Conservation (phyloP, 345 rosid genomes). For the Populus deltoides region DNA sequence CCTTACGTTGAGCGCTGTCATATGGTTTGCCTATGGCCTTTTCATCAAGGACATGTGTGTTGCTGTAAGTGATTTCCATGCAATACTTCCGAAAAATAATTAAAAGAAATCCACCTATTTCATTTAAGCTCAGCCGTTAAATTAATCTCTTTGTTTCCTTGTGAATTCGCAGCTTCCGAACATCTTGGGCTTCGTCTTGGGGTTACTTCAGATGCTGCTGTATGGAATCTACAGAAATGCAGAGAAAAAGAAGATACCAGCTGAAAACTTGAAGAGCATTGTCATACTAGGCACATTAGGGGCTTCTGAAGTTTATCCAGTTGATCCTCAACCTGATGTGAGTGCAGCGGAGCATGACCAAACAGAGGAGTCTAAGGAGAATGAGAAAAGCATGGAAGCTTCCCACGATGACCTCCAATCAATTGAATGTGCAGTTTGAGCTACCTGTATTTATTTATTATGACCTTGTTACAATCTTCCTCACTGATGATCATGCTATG, state of each 20-base stretch:
- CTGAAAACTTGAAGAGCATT: constrained; percentile 27
- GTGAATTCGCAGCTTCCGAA: constrained; percentile 58
- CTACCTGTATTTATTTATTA: neutral
- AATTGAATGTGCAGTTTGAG: constrained; percentile 33
- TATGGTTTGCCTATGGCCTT: constrained; percentile 83
- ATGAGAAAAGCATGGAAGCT: constrained; percentile 21
- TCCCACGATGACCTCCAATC: constrained; percentile 11
- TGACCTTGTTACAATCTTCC: neutral
- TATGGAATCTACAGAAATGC: constrained; percentile 52
- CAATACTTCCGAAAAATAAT: neutral
- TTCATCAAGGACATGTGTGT: constrained; percentile 56
- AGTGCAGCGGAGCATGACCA: neutral
- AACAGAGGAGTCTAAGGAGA: neutral
- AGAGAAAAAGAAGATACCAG: constrained; percentile 13
- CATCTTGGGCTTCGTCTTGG: constrained; percentile 63
- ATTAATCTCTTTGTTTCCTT: neutral
- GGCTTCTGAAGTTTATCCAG: constrained; percentile 28
- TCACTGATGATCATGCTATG: neutral
- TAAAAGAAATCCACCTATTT: neutral
- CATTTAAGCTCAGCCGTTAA: neutral
- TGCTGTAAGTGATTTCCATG: constrained; percentile 48
- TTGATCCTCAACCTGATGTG: constrained; percentile 1
- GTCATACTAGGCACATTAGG: constrained; percentile 22
- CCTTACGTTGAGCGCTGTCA: constrained; percentile 72
- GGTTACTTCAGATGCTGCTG: constrained; percentile 66